Evolutionary conservation across 108 stramenopile species (phyloP).

Genomic region (Fragilariopsis cylindrus): DNA sequence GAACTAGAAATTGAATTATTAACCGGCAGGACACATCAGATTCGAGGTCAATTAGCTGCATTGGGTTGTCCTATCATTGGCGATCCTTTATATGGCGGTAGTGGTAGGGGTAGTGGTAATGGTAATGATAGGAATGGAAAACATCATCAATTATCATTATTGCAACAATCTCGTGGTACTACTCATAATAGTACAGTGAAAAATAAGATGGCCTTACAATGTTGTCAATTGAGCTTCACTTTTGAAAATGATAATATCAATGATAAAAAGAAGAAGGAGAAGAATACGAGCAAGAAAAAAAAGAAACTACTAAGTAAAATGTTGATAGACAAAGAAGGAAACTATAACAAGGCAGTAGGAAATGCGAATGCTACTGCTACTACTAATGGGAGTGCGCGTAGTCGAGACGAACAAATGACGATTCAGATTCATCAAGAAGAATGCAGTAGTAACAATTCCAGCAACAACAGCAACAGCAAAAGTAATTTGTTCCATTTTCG

Average conservation of each 20-base stretch:
- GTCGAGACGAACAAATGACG: no score
- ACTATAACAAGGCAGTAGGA: background rate
- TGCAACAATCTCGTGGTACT: background rate
- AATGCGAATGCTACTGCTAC: no score
- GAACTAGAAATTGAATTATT: conserved; percentile 74
- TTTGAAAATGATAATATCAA: background rate
- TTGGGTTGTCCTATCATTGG: conserved; percentile 78
- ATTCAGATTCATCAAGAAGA: no score
- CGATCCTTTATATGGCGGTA: conserved; percentile 65
- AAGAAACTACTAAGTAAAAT: no score
- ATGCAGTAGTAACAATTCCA: no score
- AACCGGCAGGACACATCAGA: conserved; percentile 87
- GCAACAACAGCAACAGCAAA: background rate
- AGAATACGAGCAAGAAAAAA: no score
- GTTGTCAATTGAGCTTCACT: background rate
- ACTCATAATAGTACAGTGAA: background rate
- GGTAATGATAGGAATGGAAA: background rate
- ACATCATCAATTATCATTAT: no score
- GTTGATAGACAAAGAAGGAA: background rate
- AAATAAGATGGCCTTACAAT: background rate
- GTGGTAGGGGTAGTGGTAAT: background rate
- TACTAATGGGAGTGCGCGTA: no score
- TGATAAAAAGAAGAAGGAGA: background rate
- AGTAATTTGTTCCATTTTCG: background rate
- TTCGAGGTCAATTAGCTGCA: conserved; percentile 80